phyloP scores from a whole-genome alignment of 345 rosid species.

The Pelargonium nanum region DNA sequence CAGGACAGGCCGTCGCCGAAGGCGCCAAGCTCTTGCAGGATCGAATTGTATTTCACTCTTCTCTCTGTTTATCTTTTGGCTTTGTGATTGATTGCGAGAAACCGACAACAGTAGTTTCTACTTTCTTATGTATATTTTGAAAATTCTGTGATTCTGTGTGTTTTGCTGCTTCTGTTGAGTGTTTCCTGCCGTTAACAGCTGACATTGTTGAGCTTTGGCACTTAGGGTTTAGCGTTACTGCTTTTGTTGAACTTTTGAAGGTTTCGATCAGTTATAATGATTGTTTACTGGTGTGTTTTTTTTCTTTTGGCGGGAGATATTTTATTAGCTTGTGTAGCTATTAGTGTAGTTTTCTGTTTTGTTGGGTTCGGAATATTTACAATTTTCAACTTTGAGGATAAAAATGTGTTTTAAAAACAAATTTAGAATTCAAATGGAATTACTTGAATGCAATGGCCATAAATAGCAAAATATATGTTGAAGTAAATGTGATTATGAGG shows the following conservation, averaged over 20 bases:
- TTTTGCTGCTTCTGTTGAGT: background rate
- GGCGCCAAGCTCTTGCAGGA: conserved; percentile 96
- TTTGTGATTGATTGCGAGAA: background rate
- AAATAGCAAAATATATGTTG: background rate
- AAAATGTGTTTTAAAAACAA: background rate
- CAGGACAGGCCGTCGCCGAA: conserved; percentile 92
- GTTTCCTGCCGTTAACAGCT: background rate
- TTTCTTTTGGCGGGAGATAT: background rate
- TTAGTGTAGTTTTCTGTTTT: background rate
- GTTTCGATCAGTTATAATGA: background rate
- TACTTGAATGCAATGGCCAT: background rate
- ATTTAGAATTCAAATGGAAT: background rate
- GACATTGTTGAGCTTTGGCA: background rate
- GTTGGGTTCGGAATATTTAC: background rate
- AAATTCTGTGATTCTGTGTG: background rate
- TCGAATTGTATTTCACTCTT: conserved; percentile 63
- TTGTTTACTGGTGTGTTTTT: too few relatives aligned
- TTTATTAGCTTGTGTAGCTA: background rate
- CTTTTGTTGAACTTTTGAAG: background rate
- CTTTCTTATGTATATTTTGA: conserved; percentile 1
- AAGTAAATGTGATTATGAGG: too few relatives aligned
- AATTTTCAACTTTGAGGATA: too few relatives aligned
- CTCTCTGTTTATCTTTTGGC: background rate
- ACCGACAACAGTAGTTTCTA: background rate
- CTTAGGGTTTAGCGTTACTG: background rate